phyloP scores from a whole-genome alignment of 805 yeast genomes.

The Wickerhamiella alocasiicola region DNA sequence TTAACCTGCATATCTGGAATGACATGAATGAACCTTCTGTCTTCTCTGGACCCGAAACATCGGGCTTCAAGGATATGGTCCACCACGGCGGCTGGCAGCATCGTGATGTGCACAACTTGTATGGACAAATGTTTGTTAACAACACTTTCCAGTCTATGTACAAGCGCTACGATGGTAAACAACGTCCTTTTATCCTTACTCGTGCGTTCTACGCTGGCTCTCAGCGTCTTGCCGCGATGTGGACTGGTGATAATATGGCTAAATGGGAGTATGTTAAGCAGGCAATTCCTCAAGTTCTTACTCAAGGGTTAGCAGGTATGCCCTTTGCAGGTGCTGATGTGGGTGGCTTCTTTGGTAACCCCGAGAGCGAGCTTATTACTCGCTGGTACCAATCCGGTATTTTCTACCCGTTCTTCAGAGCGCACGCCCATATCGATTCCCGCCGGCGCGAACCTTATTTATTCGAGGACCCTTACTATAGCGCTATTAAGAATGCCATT shows the following conservation, averaged over 20 bases:
- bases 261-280: slow-evolving; percentile 75
- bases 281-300: slow-evolving; percentile 79
- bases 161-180: slow-evolving; percentile 34
- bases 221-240: slow-evolving; percentile 81
- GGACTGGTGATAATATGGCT: slow-evolving; percentile 97
- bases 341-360: slow-evolving; percentile 93
- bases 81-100: slow-evolving; percentile 81
- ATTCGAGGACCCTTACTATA: slow-evolving; percentile 59
- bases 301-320: slow-evolving; percentile 69
- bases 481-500: slow-evolving; percentile 56
- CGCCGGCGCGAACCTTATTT: slow-evolving; percentile 89
- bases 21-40: slow-evolving; percentile 98
- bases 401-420: slow-evolving; percentile 94
- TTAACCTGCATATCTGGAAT: slow-evolving; percentile 81
- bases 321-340: slow-evolving; percentile 95
- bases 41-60: slow-evolving; percentile 88
- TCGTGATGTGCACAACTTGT: slow-evolving; percentile 78
- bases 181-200: slow-evolving; percentile 80
- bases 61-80: slow-evolving; percentile 68
- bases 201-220: slow-evolving; percentile 85
- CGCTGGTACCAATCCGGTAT: slow-evolving; percentile 96
- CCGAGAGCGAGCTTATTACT: slow-evolving; percentile 61
- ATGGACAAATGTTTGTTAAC: slow-evolving; percentile 70
- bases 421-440: slow-evolving; percentile 91
- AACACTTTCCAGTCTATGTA: slow-evolving; percentile 59